Base-by-base conservation (phyloP, 257 asterid genomes). In the Petrea volubilis region DNA sequence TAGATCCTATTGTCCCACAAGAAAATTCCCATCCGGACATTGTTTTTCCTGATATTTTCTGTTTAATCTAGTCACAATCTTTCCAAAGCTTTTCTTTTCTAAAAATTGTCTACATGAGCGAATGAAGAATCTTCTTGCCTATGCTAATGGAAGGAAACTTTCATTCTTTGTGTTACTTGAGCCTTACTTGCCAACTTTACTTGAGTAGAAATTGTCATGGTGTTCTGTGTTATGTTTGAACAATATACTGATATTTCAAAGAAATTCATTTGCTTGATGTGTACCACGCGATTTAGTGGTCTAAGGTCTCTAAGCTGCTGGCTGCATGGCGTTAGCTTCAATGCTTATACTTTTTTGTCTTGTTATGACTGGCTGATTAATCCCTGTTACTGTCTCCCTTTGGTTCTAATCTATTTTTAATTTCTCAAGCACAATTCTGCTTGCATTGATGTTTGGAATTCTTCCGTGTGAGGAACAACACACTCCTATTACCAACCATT, bases 131-230 rank as follows among this genome's bases (percentile, higher is more conserved):
- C 40, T 34, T 34, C 40, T 4, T 4, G 9, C 40, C 40, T 14
- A 44, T 44, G 51, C 4, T 38, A 3, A 1, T 38, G 8, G 43
- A 33, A 33, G 38, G 5, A 33, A 33, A 33, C 38, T 2, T 33
- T 33, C n/a, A n/a, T n/a, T 33, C 7, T 33, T 33, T 33, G 38
- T 2, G 24, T 53, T 21, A 0, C 23, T n/a, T n/a, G 24, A 31
- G n/a, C n/a, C n/a, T n/a, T n/a, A n/a, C n/a, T 58, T 58, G 15
- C 44, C 1, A 58, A 14, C 44, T 58, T 58, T 14, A 49, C 68
- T 63, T 63, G 24, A 63, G 36, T 46, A 24, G 58, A n/a, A 44
- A 46, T n/a, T 57, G n/a, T 7, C 58, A 3, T 64, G 38, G 70
- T 46, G 29, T 65, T 49, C 29, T 46, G 28, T 2, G 0, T 10